These are phyloP conservation scores for Pseudogymnoascus sp. DNA, from an alignment of 2,329 filamentous ascomycete species.

Conservation along the genomic window DNA sequence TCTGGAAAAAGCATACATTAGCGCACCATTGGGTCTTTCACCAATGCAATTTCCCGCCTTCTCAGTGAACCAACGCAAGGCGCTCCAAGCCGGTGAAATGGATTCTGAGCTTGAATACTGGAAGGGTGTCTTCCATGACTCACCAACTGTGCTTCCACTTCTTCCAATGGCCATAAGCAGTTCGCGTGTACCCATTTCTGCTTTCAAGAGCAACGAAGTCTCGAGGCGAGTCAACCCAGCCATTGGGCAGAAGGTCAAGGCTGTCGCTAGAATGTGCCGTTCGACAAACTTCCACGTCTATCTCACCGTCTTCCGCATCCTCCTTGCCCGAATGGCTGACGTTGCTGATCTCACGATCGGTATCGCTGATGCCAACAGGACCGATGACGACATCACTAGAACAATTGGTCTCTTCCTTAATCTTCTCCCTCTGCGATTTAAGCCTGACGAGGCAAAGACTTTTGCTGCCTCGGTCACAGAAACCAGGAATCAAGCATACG, in stretches of 20 bases:
- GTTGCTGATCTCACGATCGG: conserved; percentile 38
- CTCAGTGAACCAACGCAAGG: conserved; percentile 26
- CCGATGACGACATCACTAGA: conserved; percentile 24
- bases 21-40: conserved; percentile 16
- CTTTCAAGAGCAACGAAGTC: conserved; percentile 18
- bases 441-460: conserved; percentile 15
- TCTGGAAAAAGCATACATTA: conserved; percentile 35
- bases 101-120: conserved; percentile 30
- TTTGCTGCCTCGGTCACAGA: conserved; percentile 29
- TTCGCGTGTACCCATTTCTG: conserved; percentile 18
- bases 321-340: conserved; percentile 31
- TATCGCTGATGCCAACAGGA: conserved; percentile 37
- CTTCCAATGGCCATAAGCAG: conserved; percentile 25
- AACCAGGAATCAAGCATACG: conserved; percentile 15
- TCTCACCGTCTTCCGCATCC: conserved; percentile 32
- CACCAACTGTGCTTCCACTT: conserved; percentile 27
- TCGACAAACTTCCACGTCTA: conserved; percentile 39
- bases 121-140: conserved; percentile 22
- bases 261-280: conserved; percentile 19
- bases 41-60: conserved; percentile 32
- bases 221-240: conserved; percentile 15
- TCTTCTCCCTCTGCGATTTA: conserved; percentile 38
- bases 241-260: conserved; percentile 21
- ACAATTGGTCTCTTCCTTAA: conserved; percentile 43
- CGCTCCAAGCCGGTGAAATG: conserved; percentile 25